These are phyloP conservation scores for Didymella arachidicola DNA, from an alignment of 2,329 filamentous ascomycete species.

Conservation along the genomic window DNA sequence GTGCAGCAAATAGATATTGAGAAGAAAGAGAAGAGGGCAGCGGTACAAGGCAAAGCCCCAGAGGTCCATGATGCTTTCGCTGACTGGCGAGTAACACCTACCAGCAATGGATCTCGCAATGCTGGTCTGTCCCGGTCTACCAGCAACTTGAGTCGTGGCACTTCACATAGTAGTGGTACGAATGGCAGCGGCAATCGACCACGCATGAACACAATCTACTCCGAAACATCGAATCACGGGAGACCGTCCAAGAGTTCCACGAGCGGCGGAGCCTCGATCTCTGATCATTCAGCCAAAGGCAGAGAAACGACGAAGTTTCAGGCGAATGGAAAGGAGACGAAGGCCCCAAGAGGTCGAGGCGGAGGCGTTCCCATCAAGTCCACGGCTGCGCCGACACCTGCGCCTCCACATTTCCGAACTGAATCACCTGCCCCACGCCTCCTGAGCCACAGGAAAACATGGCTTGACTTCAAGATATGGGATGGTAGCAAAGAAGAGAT, in stretches of 20 bases:
- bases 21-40: slow-evolving; percentile 50
- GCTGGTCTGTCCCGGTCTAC: slow-evolving; percentile 35
- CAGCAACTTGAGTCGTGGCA: slow-evolving; percentile 31
- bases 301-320: slow-evolving; percentile 47
- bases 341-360: slow-evolving; percentile 48
- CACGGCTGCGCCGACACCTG: slow-evolving; percentile 24
- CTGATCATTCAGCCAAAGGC: slow-evolving; percentile 39
- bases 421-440: slow-evolving; percentile 37
- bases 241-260: slow-evolving; percentile 33
- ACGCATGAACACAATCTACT: slow-evolving; percentile 33
- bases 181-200: slow-evolving; percentile 31
- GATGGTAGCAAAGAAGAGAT: slow-evolving; percentile 40
- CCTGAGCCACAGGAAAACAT: slow-evolving; percentile 38
- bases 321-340: slow-evolving; percentile 50
- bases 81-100: slow-evolving; percentile 41
- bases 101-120: slow-evolving; percentile 26
- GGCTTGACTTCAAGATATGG: slow-evolving; percentile 51
- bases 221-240: slow-evolving; percentile 32
- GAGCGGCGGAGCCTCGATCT: slow-evolving; percentile 36
- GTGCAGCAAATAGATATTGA: slow-evolving; percentile 51
- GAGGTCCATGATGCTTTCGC: slow-evolving; percentile 41
- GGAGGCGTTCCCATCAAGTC: slow-evolving; percentile 50
- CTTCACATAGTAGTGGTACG: slow-evolving; percentile 42
- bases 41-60: slow-evolving; percentile 41
- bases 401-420: slow-evolving; percentile 29